Conservation (phyloP, 257 asterid species). For the Solanum dulcamara region DNA sequence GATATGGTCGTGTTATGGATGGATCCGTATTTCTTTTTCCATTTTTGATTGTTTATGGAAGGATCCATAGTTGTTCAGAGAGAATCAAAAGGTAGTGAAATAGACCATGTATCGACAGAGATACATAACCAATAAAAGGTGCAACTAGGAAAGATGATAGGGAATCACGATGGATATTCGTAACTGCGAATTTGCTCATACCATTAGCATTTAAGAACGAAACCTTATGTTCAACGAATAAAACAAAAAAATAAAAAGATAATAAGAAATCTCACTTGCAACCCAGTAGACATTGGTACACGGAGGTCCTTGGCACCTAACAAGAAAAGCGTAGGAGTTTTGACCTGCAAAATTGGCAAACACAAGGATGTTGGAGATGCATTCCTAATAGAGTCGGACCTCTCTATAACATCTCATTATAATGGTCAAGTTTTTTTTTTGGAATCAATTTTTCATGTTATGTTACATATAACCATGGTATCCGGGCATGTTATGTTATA, state of each 20-base stretch:
- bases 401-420: too few species aligned
- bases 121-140: neutral
- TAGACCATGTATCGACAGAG: neutral
- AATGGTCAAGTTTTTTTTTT: too few species aligned
- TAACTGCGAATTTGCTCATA: neutral
- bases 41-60: neutral
- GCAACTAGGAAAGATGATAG: neutral
- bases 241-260: neutral
- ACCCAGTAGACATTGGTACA: slow-evolving; percentile 71
- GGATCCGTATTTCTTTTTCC: neutral
- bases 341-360: slow-evolving; percentile 45
- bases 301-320: slow-evolving; percentile 93
- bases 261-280: slow-evolving; percentile 48
- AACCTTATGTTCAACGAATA: neutral
- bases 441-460: too few species aligned
- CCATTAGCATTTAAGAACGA: neutral
- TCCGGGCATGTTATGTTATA: neutral
- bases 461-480: too few species aligned
- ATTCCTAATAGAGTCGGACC: neutral
- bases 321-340: slow-evolving; percentile 71
- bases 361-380: neutral
- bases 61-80: neutral
- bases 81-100: neutral
- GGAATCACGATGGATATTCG: neutral
- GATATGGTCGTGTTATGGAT: neutral